A percentile compares a stretch with the other conserved stretches of the same genome.
Conservation (phyloP, 177 flowering plant genomes). For the Telopea speciosissima region DNA sequence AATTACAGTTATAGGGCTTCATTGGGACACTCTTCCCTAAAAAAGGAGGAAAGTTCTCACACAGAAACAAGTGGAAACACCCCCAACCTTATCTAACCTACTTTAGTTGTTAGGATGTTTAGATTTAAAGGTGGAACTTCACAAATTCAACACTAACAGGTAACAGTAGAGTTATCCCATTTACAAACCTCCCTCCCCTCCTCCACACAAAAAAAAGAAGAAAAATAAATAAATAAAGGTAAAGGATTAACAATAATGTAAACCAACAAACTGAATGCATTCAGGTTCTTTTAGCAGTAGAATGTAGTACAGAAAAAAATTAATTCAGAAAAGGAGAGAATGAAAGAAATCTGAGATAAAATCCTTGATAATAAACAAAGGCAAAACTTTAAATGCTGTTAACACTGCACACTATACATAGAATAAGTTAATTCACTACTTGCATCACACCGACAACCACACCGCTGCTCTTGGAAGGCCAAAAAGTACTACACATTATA, state of each 20-base stretch:
- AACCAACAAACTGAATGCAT: neutral
- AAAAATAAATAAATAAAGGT: too few relatives aligned
- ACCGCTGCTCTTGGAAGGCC: conserved; percentile 1
- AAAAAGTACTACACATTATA: conserved; percentile 15
- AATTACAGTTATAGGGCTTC: too few relatives aligned
- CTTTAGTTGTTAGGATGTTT: too few relatives aligned
- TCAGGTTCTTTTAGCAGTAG: neutral
- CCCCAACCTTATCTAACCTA: too few relatives aligned
- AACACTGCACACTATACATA: neutral
- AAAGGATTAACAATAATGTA: neutral
- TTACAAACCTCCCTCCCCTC: too few relatives aligned
- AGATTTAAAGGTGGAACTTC: too few relatives aligned
- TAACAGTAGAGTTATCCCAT: too few relatives aligned
- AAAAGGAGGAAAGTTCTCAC: too few relatives aligned
- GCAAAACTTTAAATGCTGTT: neutral
- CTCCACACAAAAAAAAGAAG: too few relatives aligned
- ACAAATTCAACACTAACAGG: too few relatives aligned
- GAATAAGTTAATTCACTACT: neutral
- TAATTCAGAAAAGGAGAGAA: neutral
- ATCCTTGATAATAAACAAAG: neutral
- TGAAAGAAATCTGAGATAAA: neutral
- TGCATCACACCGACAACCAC: conserved; percentile 6
- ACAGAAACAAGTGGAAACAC: too few relatives aligned
- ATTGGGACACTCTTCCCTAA: too few relatives aligned
- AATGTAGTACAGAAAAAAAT: neutral